phyloP scores from a whole-genome alignment of 768 basidiomycete genomes.

The Boletus rubropictus region DNA sequence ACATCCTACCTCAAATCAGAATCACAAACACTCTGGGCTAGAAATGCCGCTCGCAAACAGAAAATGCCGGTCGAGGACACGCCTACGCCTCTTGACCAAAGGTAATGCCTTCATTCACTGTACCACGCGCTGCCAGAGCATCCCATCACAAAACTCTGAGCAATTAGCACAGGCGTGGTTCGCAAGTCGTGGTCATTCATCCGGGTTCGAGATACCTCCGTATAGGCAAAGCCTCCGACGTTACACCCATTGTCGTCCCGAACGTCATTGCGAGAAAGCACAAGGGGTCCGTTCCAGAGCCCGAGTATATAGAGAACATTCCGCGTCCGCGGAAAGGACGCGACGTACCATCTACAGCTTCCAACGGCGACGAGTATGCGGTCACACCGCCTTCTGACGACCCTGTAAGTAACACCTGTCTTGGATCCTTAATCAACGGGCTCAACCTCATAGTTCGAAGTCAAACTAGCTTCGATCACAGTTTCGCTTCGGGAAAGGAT shows the following conservation, averaged over 20 bases:
- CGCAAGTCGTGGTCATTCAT: slow-evolving; percentile 74
- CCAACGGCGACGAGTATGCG: slow-evolving; percentile 47
- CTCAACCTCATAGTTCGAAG: slow-evolving; percentile 52
- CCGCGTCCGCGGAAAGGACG: slow-evolving; percentile 46
- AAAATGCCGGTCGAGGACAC: slow-evolving; percentile 41
- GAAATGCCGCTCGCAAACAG: slow-evolving; percentile 54
- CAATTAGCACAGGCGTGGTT: slow-evolving; percentile 54
- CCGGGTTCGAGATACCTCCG: slow-evolving; percentile 70
- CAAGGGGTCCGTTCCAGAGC: slow-evolving; percentile 39
- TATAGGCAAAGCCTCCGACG: slow-evolving; percentile 73
- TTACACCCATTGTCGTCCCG: slow-evolving; percentile 61
- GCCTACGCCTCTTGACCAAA: slow-evolving; percentile 37
- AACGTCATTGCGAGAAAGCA: slow-evolving; percentile 69
- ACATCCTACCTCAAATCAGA: slow-evolving; percentile 77
- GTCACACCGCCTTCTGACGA: slow-evolving; percentile 49
- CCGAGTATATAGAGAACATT: slow-evolving; percentile 45
- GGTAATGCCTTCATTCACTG: slow-evolving; percentile 31
- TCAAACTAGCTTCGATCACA: slow-evolving; percentile 66
- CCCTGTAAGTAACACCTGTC: slow-evolving; percentile 41
- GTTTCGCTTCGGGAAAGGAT: slow-evolving; percentile 74
- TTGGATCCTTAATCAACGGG: not conserved
- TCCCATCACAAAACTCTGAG: slow-evolving; percentile 26
- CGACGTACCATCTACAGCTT: slow-evolving; percentile 16
- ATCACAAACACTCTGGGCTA: slow-evolving; percentile 64
- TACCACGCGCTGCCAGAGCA: not conserved